phyloP scores from a whole-genome alignment of 139 green algal genomes.

The Closterium sp. region DNA sequence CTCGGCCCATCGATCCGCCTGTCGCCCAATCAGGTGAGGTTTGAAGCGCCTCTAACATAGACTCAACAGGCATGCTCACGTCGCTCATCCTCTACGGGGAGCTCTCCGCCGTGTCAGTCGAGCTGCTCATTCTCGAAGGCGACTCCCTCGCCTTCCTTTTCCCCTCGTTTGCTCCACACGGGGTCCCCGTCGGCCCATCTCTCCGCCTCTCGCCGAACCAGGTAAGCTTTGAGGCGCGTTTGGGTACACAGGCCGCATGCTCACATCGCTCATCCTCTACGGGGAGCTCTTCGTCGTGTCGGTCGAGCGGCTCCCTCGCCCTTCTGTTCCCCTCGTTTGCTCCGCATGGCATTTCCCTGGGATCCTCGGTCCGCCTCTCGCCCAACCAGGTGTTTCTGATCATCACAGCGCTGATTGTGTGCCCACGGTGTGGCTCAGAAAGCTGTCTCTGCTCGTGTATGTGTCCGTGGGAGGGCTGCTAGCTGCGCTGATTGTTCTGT shows the following conservation, averaged over 20 bases:
- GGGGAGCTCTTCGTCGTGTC: neutral
- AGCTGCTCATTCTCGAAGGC: conserved; percentile 43
- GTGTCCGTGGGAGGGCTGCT: neutral
- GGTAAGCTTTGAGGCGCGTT: neutral
- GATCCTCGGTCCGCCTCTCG: no score
- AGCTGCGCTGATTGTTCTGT: neutral
- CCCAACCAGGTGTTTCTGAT: conserved; percentile 4
- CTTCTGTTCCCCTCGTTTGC: neutral
- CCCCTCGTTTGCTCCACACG: neutral
- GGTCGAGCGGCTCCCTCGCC: conserved; percentile 15
- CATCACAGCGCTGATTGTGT: conserved; percentile 16
- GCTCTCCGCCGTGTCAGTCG: conserved; percentile 18
- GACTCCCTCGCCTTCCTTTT: conserved; percentile 34
- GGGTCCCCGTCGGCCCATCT: no score
- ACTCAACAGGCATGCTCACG: no score
- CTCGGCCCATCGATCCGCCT: neutral
- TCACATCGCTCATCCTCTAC: neutral
- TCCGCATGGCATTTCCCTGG: no score
- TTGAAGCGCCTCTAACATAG: no score
- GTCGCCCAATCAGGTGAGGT: no score
- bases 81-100: conserved; percentile 21
- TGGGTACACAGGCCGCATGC: neutral
- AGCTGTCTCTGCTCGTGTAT: neutral
- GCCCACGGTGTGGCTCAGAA: conserved; percentile 17
- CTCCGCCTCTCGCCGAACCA: no score